A percentile compares a stretch with the other conserved stretches of the same genome.
Conservation (phyloP, 768 basidiomycete genomes). For the Suillus alpinus region DNA sequence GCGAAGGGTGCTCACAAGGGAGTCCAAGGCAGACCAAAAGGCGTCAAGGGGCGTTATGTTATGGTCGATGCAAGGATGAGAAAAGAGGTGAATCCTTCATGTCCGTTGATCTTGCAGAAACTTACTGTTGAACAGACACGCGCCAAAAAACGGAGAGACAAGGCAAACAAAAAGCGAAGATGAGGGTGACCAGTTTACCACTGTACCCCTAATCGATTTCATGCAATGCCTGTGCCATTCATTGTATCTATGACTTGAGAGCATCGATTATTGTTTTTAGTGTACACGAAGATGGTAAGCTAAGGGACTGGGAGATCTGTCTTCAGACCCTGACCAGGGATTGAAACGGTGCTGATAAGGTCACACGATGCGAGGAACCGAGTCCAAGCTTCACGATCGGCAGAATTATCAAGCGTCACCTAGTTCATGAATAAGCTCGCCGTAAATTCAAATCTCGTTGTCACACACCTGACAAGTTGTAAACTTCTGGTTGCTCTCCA, state of each 20-base stretch:
- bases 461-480: constrained; percentile 52
- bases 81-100: constrained; percentile 63
- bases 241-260: not conserved
- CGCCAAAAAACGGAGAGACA: constrained; percentile 78
- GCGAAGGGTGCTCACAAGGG: constrained; percentile 90
- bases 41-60: constrained; percentile 90
- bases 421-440: constrained; percentile 22
- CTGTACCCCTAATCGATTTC: not conserved
- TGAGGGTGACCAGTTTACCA: constrained; percentile 14
- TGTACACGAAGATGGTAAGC: not conserved
- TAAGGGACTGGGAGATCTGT: not conserved
- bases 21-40: constrained; percentile 89
- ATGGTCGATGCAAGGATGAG: constrained; percentile 95
- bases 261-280: not conserved
- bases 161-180: constrained; percentile 61
- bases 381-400: constrained; percentile 43
- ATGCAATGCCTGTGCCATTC: not conserved
- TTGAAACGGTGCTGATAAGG: constrained; percentile 34
- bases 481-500: constrained; percentile 51
- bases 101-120: not conserved
- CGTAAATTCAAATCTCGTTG: not conserved
- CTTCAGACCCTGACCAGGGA: constrained; percentile 21
- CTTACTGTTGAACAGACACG: constrained; percentile 52
- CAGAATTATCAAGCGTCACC: constrained; percentile 43
- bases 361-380: constrained; percentile 44